Evolutionary conservation across 2,329 filamentous ascomycete genomes (phyloP).

Genomic region (Diaporthe aspalathi): DNA sequence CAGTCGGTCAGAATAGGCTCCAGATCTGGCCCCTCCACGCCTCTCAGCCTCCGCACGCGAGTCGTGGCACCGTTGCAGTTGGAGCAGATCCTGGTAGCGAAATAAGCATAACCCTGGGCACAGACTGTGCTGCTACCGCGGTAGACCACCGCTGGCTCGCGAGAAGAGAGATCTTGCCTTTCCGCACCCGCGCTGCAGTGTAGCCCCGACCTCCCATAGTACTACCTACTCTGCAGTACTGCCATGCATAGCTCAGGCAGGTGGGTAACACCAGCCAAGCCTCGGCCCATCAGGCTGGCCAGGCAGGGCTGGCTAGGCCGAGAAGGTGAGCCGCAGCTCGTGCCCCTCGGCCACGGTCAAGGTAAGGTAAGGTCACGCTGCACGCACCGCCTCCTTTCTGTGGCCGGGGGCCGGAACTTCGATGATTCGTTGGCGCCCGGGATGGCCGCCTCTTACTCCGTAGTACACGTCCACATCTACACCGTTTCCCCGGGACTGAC

Average conservation of each 20-base stretch:
- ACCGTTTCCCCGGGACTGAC: not conserved
- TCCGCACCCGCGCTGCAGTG: conserved; percentile 22
- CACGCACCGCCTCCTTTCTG: conserved; percentile 15
- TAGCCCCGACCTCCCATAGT: not conserved
- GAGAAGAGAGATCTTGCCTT: conserved; percentile 21
- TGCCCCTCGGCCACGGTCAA: not conserved
- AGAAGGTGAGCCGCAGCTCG: conserved; percentile 5
- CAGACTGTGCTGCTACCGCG: conserved; percentile 18
- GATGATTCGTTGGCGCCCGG: conserved; percentile 20
- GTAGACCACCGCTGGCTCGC: not conserved
- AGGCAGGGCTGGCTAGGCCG: not conserved
- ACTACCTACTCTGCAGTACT: not conserved
- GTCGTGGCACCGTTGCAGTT: conserved; percentile 22
- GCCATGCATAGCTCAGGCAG: not conserved
- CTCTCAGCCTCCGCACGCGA: conserved; percentile 21
- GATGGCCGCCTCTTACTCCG: not conserved
- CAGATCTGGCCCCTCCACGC: conserved; percentile 10
- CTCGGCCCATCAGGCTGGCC: not conserved
- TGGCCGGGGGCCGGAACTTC: conserved; percentile 10
- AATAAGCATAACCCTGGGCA: conserved; percentile 32
- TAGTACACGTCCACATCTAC: not conserved
- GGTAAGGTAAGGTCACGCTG: conserved; percentile 12
- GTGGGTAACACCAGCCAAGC: no score
- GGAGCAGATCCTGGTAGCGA: conserved; percentile 29
- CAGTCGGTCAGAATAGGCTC: conserved; percentile 14